Evolutionary conservation across 495 filamentous ascomycete species (phyloP).

Genomic region (Penicillium turbatum): DNA sequence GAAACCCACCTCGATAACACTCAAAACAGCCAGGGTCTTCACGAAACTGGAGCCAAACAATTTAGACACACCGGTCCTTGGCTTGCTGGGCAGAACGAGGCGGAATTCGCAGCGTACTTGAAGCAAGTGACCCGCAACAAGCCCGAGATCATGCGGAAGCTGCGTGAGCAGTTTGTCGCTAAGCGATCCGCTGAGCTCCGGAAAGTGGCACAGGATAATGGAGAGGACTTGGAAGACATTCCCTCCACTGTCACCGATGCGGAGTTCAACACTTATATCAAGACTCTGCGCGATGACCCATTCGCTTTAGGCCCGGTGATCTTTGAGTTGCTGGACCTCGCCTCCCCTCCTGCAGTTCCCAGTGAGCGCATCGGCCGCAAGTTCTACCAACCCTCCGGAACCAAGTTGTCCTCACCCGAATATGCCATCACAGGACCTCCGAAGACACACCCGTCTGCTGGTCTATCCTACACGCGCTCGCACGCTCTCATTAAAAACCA

Average conservation of each 20-base stretch:
- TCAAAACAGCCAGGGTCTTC: conserved; percentile 30
- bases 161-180: conserved; percentile 43
- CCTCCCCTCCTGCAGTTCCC: conserved; percentile 38
- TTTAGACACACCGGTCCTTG: conserved; percentile 64
- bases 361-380: conserved; percentile 32
- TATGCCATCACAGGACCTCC: conserved; percentile 64
- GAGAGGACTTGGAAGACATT: conserved; percentile 34
- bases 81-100: conserved; percentile 68
- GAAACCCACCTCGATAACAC: conserved; percentile 48
- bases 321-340: conserved; percentile 48
- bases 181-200: conserved; percentile 42
- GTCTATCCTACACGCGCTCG: conserved; percentile 78
- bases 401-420: conserved; percentile 36
- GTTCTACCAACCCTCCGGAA: conserved; percentile 36
- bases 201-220: conserved; percentile 45
- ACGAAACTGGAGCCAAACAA: conserved; percentile 32
- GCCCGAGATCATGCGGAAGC: conserved; percentile 56
- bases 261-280: conserved; percentile 58
- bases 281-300: conserved; percentile 53
- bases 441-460: conserved; percentile 86
- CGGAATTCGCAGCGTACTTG: conserved; percentile 66
- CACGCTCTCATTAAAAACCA: conserved; percentile 69
- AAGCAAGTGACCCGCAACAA: conserved; percentile 57
- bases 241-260: conserved; percentile 52
- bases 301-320: conserved; percentile 41